phyloP scores from a whole-genome alignment of 2,329 filamentous ascomycete genomes.

The Scorias spongiosa region DNA sequence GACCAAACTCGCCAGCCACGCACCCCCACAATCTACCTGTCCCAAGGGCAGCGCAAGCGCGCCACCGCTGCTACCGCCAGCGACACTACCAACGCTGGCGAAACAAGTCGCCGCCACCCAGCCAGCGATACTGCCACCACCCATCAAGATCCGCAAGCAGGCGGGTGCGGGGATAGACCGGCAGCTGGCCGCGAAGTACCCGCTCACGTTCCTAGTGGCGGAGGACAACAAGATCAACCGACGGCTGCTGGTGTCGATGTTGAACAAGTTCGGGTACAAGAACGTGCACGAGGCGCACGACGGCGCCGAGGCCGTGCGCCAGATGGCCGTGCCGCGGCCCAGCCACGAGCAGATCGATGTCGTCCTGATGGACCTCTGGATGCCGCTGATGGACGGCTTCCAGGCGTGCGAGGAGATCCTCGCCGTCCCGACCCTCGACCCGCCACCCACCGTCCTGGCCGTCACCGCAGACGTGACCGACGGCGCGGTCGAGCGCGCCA shows the following conservation, averaged over 20 bases:
- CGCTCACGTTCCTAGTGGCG: constrained; percentile 52
- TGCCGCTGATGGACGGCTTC: constrained; percentile 60
- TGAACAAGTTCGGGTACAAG: constrained; percentile 50
- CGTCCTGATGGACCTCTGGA: constrained; percentile 63
- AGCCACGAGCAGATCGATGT: constrained; percentile 37
- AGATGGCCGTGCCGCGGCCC: constrained; percentile 29
- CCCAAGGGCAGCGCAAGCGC: background rate
- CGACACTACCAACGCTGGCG: background rate
- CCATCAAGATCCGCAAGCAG: constrained; percentile 6
- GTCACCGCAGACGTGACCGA: constrained; percentile 55
- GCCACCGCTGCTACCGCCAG: background rate
- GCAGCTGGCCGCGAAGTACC: constrained; percentile 42
- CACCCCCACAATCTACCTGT: no score
- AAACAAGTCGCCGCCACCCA: constrained; percentile 1
- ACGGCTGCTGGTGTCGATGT: constrained; percentile 49
- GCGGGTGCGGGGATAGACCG: constrained; percentile 32
- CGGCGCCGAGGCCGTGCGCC: constrained; percentile 49
- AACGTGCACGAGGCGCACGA: constrained; percentile 51
- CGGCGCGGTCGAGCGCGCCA: constrained; percentile 44
- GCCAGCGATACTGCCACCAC: background rate
- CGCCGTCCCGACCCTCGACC: constrained; percentile 8
- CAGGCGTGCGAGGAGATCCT: constrained; percentile 51
- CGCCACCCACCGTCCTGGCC: constrained; percentile 37
- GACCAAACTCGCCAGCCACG: background rate
- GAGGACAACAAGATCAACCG: constrained; percentile 63